A percentile compares a stretch with the other conserved stretches of the same genome.
phyloP scores from a whole-genome alignment of 2,329 filamentous ascomycete genomes.

The Calonectria ilicicola region DNA sequence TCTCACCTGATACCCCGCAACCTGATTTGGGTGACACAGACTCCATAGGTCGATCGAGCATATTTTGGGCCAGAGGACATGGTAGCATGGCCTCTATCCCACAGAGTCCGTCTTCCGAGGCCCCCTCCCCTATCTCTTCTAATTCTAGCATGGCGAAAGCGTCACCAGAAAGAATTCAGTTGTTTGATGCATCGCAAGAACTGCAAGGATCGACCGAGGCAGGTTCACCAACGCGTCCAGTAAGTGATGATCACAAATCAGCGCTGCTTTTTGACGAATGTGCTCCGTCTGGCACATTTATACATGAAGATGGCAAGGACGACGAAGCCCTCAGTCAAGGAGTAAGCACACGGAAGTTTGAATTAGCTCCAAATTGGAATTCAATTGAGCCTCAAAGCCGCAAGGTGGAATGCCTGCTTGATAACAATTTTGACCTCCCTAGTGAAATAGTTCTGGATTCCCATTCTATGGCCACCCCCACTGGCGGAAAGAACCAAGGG shows the following conservation, averaged over 20 bases:
- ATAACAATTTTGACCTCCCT: neutral
- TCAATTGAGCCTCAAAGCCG: neutral
- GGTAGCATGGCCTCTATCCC: neutral
- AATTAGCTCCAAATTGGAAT: neutral
- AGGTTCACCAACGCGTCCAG: neutral
- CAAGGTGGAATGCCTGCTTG: neutral
- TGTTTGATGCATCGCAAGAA: neutral
- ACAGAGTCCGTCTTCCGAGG: neutral
- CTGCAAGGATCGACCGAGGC: no score
- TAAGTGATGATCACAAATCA: no score
- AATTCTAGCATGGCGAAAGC: neutral
- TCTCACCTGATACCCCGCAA: neutral
- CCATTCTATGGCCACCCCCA: neutral
- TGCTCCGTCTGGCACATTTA: neutral
- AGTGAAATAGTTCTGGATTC: neutral
- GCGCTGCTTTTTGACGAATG: no score
- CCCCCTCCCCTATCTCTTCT: neutral
- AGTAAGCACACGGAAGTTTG: neutral
- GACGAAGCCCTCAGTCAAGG: neutral
- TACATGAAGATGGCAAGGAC: no score
- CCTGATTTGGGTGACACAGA: neutral
- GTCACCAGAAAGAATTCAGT: neutral
- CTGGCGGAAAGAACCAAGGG: neutral
- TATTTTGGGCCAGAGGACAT: neutral
- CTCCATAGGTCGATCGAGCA: neutral